These are phyloP conservation scores for Escovopsis sp. DNA, from an alignment of 2,329 filamentous ascomycete species.

Conservation along the genomic window DNA sequence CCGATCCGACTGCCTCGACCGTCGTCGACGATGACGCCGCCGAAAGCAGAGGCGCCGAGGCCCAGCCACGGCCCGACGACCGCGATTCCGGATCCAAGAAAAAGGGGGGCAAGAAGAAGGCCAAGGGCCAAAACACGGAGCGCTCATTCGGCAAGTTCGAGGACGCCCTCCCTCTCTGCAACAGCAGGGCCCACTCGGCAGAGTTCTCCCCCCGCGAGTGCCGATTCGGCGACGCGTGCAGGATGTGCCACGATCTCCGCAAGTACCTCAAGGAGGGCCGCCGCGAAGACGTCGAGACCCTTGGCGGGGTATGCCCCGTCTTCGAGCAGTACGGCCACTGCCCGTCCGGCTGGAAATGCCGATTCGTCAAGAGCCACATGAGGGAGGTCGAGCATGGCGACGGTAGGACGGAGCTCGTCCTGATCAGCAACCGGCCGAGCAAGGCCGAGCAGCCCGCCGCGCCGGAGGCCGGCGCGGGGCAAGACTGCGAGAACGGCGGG, in stretches of 20 bases:
- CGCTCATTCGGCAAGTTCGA: conserved; percentile 68
- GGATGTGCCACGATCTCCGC: conserved; percentile 68
- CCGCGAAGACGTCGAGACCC: conserved; percentile 61
- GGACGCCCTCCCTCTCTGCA: conserved; percentile 66
- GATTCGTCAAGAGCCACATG: conserved; percentile 79
- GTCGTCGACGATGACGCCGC: conserved; percentile 34
- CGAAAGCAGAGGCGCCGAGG: conserved; percentile 25
- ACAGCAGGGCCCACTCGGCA: conserved; percentile 51
- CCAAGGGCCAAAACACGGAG: conserved; percentile 60
- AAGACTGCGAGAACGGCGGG: too few relatives aligned
- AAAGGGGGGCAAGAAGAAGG: conserved; percentile 33
- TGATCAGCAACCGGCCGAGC: conserved; percentile 33
- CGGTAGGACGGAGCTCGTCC: conserved; percentile 66
- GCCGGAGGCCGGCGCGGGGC: background rate
- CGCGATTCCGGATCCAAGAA: conserved; percentile 31
- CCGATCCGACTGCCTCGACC: conserved; percentile 11
- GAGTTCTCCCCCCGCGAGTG: conserved; percentile 76
- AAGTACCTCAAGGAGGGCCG: conserved; percentile 75
- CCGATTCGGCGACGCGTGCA: conserved; percentile 66
- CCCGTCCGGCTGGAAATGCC: conserved; percentile 81
- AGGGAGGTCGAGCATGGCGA: conserved; percentile 64
- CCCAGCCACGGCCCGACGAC: conserved; percentile 32
- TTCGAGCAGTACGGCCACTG: conserved; percentile 66
- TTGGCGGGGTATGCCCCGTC: conserved; percentile 67
- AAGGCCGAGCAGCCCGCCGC: conserved; percentile 4